A percentile compares a stretch with the other conserved stretches of the same genome.
Conservation (phyloP, 2,329 filamentous ascomycete genomes). For the Teratosphaeria viscida region DNA sequence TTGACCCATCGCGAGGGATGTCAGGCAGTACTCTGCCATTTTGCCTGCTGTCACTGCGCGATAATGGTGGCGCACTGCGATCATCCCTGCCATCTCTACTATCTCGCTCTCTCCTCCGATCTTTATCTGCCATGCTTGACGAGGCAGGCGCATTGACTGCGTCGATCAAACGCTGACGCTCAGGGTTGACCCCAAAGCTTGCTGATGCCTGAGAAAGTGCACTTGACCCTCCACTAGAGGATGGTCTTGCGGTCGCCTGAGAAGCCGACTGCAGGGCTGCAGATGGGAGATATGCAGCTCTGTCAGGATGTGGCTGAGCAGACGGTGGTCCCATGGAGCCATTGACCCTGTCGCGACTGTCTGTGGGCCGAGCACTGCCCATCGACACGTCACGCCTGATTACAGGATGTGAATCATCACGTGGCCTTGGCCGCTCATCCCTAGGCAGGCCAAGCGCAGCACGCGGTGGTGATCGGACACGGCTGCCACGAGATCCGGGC, state of each 20-base stretch:
- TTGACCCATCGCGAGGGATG: constrained; percentile 8
- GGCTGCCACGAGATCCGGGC: constrained; percentile 25
- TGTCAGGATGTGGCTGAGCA: neutral
- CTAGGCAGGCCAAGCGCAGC: constrained; percentile 10
- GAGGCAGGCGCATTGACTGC: neutral
- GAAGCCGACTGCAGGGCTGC: neutral
- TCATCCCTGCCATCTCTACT: constrained; percentile 1
- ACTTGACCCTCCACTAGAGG: neutral
- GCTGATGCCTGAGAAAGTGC: neutral
- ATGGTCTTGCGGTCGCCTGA: neutral
- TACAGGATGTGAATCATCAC: constrained; percentile 1
- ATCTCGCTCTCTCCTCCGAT: neutral
- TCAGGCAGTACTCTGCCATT: constrained; percentile 26
- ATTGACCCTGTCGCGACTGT: constrained; percentile 4
- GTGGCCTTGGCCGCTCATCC: constrained; percentile 28
- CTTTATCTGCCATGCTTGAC: neutral
- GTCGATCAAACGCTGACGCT: constrained; percentile 4
- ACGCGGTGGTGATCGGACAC: constrained; percentile 27
- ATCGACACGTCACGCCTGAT: constrained; percentile 3
- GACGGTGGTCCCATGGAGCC: constrained; percentile 5
- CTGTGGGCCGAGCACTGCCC: constrained; percentile 3
- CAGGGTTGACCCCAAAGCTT: constrained; percentile 2
- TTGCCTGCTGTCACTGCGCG: constrained; percentile 11
- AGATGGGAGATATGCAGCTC: constrained; percentile 1
- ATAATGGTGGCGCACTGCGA: constrained; percentile 11